Evolutionary conservation across 108 stramenopile genomes (phyloP).

Genomic region (Thalassiosira profunda): DNA sequence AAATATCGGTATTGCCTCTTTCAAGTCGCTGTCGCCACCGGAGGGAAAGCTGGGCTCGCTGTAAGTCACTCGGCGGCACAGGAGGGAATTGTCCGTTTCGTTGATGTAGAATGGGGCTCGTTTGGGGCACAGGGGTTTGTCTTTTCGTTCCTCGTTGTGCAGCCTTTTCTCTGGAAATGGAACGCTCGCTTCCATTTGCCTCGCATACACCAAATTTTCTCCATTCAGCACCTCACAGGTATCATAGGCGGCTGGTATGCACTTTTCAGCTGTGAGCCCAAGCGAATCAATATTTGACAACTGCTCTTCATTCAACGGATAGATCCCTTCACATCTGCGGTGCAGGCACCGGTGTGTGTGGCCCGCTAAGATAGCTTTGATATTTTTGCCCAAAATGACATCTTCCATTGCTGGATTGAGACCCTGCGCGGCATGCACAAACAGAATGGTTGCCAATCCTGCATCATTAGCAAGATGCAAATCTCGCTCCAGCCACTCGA

Average conservation of each 20-base stretch:
- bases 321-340: slow-evolving; percentile 37
- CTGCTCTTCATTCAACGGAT: slow-evolving; percentile 40
- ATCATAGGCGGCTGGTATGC: slow-evolving; percentile 48
- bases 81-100: slow-evolving; percentile 44
- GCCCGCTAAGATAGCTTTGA: slow-evolving; percentile 45
- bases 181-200: slow-evolving; percentile 20
- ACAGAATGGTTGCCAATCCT: slow-evolving; percentile 30
- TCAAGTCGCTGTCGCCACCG: slow-evolving; percentile 1
- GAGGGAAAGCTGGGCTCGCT: slow-evolving; percentile 39
- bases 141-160: slow-evolving; percentile 26
- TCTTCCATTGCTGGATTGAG: slow-evolving; percentile 44
- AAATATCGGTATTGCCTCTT: slow-evolving; percentile 44
- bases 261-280: slow-evolving; percentile 17
- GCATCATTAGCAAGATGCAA: slow-evolving; percentile 36
- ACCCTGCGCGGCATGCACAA: slow-evolving; percentile 46
- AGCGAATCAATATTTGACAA: slow-evolving; percentile 22
- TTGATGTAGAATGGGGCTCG: slow-evolving; percentile 40
- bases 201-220: slow-evolving; percentile 31
- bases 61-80: slow-evolving; percentile 36
- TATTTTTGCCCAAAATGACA: slow-evolving; percentile 43
- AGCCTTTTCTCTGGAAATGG: slow-evolving; percentile 28
- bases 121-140: slow-evolving; percentile 45
- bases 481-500: slow-evolving; percentile 49
- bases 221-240: slow-evolving; percentile 35
- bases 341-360: slow-evolving; percentile 47